Percentiles rank a stretch among this genome's conserved stretches.
phyloP scores from a whole-genome alignment of 768 basidiomycete genomes.

The Boletales sp. region DNA sequence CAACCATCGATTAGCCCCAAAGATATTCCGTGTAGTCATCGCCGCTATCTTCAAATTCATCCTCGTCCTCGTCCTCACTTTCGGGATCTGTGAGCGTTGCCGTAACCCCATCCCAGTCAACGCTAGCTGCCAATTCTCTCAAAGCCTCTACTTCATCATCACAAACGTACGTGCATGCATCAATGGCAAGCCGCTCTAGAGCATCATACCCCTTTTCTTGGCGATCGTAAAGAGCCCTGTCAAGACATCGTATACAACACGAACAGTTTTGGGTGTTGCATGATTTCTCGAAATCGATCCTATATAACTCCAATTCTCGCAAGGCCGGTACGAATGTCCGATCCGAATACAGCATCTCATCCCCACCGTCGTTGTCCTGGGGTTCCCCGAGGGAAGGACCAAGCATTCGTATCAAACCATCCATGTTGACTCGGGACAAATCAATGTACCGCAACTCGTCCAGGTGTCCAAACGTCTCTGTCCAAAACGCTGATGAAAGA shows the following conservation, averaged over 20 bases:
- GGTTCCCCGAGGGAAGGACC: background rate
- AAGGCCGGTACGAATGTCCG: slow-evolving; percentile 15
- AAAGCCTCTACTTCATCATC: slow-evolving; percentile 1
- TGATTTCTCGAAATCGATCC: slow-evolving; percentile 5
- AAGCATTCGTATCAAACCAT: slow-evolving; percentile 8
- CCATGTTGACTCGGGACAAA: slow-evolving; percentile 5
- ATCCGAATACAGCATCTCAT: background rate
- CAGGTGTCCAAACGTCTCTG: slow-evolving; percentile 12
- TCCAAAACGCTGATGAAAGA: slow-evolving; percentile 17
- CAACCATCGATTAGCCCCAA: too few relatives aligned
- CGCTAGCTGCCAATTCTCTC: slow-evolving; percentile 4
- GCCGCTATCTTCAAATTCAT: background rate
- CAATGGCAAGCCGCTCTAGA: slow-evolving; percentile 10
- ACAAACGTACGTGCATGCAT: slow-evolving; percentile 9
- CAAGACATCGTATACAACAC: slow-evolving; percentile 10
- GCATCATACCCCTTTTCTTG: slow-evolving; percentile 3
- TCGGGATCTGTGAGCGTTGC: background rate
- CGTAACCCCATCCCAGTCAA: slow-evolving; percentile 18
- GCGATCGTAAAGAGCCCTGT: slow-evolving; percentile 15
- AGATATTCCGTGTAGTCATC: too few relatives aligned
- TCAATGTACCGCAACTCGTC: slow-evolving; percentile 10
- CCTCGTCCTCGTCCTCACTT: slow-evolving; percentile 1
- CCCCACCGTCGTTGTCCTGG: background rate
- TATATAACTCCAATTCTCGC: slow-evolving; percentile 10
- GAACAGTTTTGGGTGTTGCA: slow-evolving; percentile 4